Evolutionary conservation across 805 yeast genomes (phyloP).

Genomic region (Candida easanensis): DNA sequence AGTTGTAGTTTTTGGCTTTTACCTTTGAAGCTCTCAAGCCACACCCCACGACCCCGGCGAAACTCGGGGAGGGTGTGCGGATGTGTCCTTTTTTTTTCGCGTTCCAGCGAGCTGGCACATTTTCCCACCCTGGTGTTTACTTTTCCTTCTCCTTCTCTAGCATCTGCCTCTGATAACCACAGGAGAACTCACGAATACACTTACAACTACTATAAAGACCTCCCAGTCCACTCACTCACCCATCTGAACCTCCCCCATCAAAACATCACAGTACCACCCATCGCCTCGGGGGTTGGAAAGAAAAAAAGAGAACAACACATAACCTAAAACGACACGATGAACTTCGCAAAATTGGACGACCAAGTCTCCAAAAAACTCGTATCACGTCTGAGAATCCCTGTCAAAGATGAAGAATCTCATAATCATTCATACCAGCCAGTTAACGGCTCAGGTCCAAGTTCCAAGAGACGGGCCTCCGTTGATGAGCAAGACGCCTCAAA

Average conservation of each 20-base stretch:
- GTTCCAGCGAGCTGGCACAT: background rate
- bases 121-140: no score
- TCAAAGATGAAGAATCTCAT: slow-evolving; percentile 9
- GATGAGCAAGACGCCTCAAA: no score
- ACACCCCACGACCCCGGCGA: background rate
- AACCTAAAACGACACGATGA: slow-evolving; percentile 9
- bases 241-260: no score
- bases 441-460: background rate
- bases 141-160: no score
- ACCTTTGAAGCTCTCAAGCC: background rate
- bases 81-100: slow-evolving; percentile 1
- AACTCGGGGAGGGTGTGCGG: background rate
- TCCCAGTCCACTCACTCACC: no score
- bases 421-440: slow-evolving; percentile 14
- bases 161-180: no score
- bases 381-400: slow-evolving; percentile 2
- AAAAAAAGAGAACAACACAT: background rate
- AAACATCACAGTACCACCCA: background rate
- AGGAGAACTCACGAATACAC: no score
- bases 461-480: background rate
- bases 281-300: background rate
- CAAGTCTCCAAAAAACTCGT: slow-evolving; percentile 10
- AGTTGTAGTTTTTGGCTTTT: no score
- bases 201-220: no score
- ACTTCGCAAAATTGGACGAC: slow-evolving; percentile 22